These are phyloP conservation scores for Filobasidium uniguttulatum DNA, from an alignment of 1,284 basidiomycete species.

Conservation along the genomic window DNA sequence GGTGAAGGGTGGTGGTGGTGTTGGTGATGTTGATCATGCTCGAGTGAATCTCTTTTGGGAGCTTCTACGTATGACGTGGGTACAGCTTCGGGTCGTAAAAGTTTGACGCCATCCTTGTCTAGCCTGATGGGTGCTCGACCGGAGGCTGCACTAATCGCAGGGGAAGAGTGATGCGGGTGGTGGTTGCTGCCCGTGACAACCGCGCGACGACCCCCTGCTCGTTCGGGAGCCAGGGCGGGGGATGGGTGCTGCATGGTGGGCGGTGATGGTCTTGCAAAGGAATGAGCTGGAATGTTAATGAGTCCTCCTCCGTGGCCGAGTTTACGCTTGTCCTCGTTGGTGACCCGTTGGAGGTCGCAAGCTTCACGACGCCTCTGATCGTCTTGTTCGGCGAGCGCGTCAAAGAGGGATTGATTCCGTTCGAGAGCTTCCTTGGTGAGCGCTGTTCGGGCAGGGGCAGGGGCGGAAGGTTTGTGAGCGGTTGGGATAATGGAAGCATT, in stretches of 20 bases:
- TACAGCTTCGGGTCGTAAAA: background rate
- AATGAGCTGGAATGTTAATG: no score
- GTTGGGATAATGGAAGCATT: no score
- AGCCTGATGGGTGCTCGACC: background rate
- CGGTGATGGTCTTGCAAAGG: no score
- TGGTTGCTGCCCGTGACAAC: no score
- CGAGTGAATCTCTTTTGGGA: no score
- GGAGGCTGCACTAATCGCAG: no score
- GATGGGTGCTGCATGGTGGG: no score
- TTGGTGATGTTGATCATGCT: background rate
- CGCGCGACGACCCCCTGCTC: no score
- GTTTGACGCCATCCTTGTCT: constrained; percentile 2
- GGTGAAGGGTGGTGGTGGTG: background rate
- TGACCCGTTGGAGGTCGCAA: background rate
- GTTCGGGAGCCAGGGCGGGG: no score
- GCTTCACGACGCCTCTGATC: background rate
- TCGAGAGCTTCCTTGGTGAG: constrained; percentile 1
- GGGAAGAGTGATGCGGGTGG: no score
- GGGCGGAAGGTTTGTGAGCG: background rate
- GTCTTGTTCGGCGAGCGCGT: background rate
- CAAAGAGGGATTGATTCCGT: background rate
- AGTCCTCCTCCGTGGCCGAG: no score
- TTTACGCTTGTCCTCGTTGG: background rate
- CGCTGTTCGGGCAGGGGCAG: background rate
- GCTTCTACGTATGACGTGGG: no score